Conservation (phyloP, 2,329 filamentous ascomycete species). For the Sclerotiophoma versabilis region DNA sequence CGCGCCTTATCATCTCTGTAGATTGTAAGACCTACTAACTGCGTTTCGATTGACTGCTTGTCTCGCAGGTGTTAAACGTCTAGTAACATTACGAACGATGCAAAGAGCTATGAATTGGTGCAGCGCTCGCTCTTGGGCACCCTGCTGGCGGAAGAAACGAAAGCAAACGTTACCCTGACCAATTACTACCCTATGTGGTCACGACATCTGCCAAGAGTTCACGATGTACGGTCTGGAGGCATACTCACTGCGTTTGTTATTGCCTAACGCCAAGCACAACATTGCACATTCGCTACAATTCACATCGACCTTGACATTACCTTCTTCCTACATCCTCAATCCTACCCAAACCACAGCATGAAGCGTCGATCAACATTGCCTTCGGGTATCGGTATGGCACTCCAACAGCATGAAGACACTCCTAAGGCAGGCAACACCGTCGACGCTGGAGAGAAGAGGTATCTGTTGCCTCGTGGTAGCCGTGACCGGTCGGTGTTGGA, state of each 20-base stretch:
- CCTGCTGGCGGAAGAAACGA: not conserved
- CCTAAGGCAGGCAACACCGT: not conserved
- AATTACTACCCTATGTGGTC: not conserved
- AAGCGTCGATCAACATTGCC: not conserved
- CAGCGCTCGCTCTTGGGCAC: not conserved
- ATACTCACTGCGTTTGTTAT: constrained; percentile 15
- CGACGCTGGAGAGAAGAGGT: not conserved
- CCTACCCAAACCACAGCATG: not conserved
- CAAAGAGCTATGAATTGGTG: not conserved
- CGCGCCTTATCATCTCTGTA: not conserved
- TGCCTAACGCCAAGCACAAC: constrained; percentile 10
- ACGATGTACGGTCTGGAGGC: constrained; percentile 8
- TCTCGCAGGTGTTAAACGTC: no score
- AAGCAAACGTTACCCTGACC: not conserved
- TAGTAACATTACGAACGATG: not conserved
- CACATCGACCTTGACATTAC: not conserved
- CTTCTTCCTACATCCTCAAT: not conserved
- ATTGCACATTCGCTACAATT: not conserved
- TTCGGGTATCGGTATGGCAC: not conserved
- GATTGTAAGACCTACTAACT: not conserved
- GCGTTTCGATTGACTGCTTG: not conserved
- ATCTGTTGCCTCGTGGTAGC: not conserved
- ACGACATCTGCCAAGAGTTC: constrained; percentile 9
- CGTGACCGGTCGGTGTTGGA: not conserved
- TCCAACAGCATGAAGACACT: not conserved